These are phyloP conservation scores for Grammothele lineata DNA, from an alignment of 768 basidiomycete genomes.

Conservation along the genomic window DNA sequence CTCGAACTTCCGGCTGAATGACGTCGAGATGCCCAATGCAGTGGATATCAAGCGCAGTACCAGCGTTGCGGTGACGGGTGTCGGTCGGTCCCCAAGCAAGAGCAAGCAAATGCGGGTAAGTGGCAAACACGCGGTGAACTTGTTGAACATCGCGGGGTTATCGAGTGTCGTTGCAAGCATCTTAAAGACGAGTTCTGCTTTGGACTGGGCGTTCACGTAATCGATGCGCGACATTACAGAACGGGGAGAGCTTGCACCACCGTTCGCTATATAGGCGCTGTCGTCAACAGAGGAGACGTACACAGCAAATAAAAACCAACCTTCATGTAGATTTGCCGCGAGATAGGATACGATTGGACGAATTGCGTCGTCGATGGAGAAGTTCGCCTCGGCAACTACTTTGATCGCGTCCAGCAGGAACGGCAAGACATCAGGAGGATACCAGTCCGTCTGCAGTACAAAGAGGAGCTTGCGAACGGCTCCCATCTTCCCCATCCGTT, in stretches of 20 bases:
- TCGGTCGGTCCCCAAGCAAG: constrained; percentile 74
- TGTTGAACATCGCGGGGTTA: constrained; percentile 46
- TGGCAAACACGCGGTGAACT: constrained; percentile 72
- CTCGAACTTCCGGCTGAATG: constrained; percentile 82
- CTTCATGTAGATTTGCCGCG: constrained; percentile 71
- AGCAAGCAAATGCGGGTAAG: constrained; percentile 75
- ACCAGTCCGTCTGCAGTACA: constrained; percentile 77
- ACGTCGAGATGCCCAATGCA: constrained; percentile 47
- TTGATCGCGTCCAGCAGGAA: constrained; percentile 58
- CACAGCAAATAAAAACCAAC: constrained; percentile 33
- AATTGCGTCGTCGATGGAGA: constrained; percentile 68
- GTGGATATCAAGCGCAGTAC: constrained; percentile 57
- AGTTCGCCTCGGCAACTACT: constrained; percentile 58
- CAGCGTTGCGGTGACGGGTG: constrained; percentile 51
- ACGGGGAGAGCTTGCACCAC: constrained; percentile 36
- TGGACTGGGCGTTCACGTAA: constrained; percentile 43
- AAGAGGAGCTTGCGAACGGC: constrained; percentile 77
- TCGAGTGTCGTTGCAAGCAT: constrained; percentile 60
- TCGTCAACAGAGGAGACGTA: no score
- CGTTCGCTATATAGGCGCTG: constrained; percentile 3
- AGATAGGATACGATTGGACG: constrained; percentile 86
- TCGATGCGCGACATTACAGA: constrained; percentile 58
- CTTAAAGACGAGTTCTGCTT: constrained; percentile 65
- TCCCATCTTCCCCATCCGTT: constrained; percentile 66
- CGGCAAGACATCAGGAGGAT: constrained; percentile 45